Base-by-base conservation (phyloP, 257 asterid species). In the Nicotiana knightiana region DNA sequence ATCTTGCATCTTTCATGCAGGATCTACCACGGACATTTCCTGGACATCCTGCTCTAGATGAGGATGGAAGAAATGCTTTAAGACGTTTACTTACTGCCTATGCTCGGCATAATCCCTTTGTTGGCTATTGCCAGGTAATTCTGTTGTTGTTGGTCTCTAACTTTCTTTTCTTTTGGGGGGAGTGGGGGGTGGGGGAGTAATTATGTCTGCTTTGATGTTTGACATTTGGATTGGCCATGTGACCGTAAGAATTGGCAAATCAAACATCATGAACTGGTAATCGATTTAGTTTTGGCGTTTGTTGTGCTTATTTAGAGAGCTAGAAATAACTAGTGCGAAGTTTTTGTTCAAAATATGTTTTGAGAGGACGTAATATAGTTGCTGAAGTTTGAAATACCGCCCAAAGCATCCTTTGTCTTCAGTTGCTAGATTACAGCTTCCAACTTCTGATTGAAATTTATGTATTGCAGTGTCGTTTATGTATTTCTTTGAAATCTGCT, bases 11-110 rank as follows among this genome's bases (percentile, higher is more conserved):
- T 83, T 73, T 39, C 70, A 62, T 39, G 65, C 89, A 95, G 98
- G 98, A 95, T 88, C 89, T 95, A 84, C 97, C 98, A 84, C 93
- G 98, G 80, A 95, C 98, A 21, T 93, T 93, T 90, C 98, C 98
- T 17, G 98, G 98, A 10, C 98, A 95, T 89, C 98, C 98, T 79
- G 98, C 98, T 84, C 81, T 95, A 76, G 97, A 93, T 51, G 97
- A 95, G 91, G 91, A 95, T 86, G 98, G 98, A 79, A 90, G 98
- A 87, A 93, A 92, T 90, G 97, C 98, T 82, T 86, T 95, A 88
- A 93, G 98, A 85, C 98, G 98, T 71, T 81, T 95, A 81, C 97
- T 95, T 83, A 92, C 95, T 11, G 98, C 98, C 80, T 95, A 93
- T 89, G 98, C 98, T 62, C 89, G 97, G 58, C 98, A 95, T 84